Percentiles rank a stretch among this genome's conserved stretches.
Conservation (phyloP, 2,329 filamentous ascomycete species). For the Colletotrichum spaethianum region DNA sequence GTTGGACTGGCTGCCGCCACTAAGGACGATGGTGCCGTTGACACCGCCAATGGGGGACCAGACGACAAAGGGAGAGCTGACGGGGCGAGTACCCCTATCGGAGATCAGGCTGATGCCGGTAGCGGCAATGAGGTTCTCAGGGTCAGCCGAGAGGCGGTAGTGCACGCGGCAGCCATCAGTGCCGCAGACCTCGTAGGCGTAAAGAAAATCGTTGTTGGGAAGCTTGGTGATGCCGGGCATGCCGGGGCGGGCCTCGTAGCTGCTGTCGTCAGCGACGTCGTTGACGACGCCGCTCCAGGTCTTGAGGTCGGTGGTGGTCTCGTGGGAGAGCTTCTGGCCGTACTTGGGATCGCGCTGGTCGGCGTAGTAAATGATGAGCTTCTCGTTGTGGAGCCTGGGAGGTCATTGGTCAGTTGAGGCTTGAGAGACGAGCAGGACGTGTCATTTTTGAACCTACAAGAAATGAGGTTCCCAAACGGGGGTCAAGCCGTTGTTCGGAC, state of each 20-base stretch:
- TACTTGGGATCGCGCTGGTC: constrained; percentile 77
- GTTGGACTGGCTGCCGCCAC: constrained; percentile 55
- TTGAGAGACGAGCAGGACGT: rapidly evolving
- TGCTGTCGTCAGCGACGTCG: constrained; percentile 71
- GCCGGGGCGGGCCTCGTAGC: constrained; percentile 74
- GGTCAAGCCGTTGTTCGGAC: constrained; percentile 74
- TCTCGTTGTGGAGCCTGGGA: constrained; percentile 65
- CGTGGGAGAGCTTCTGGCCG: constrained; percentile 79
- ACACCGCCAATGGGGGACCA: constrained; percentile 60
- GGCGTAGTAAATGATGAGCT: constrained; percentile 78
- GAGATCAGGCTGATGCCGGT: constrained; percentile 51
- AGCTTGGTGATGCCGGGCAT: constrained; percentile 76
- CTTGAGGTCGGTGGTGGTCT: constrained; percentile 70
- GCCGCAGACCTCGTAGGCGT: constrained; percentile 74
- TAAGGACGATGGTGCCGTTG: constrained; percentile 60
- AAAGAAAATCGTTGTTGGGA: constrained; percentile 72
- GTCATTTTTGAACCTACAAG: constrained; percentile 50
- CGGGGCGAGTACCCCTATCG: constrained; percentile 48
- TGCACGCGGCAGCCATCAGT: constrained; percentile 61
- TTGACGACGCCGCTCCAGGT: constrained; percentile 70
- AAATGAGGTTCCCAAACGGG: constrained; percentile 83
- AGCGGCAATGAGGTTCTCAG: constrained; percentile 52
- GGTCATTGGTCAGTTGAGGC: neutral
- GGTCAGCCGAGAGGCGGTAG: constrained; percentile 58
- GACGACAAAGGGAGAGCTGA: constrained; percentile 59